Base-by-base conservation (phyloP, 345 rosid species). In the Hirschfeldia incana region DNA sequence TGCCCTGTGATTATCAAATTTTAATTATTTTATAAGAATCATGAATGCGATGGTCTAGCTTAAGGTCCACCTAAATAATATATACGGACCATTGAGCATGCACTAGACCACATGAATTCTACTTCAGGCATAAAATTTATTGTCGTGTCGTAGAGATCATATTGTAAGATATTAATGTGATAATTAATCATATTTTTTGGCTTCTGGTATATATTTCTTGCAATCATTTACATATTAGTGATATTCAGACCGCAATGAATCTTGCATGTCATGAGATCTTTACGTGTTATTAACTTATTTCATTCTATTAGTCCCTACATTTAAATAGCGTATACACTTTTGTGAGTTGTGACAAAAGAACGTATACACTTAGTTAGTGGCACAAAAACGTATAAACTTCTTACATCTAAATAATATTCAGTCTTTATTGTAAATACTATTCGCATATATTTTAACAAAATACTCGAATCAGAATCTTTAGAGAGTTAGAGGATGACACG, bases 201-300 rank as follows among this genome's bases (percentile, higher is more conserved):
- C 5, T 67, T 57, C 12, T 17, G 49, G 10, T 44, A 53, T 34
- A 60, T 74, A 29, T 61, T 74, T 32, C 16, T 29, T 33, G 55
- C 77, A 74, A 51, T 65, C 70, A 64, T 74, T 74, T 42, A 76
- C 36, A 71, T 39, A 30, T 30, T 57, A 4, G 32, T 65, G 12
- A 72, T 72, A 66, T 67, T 9, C 55, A 32, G 32, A 4, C 62
- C 15, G 55, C 75, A 78, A 78, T 78, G 78, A 67, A 67, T 73
- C 12, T 73, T 73, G 82, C 82, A 78, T 78, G 82, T 67, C 63
- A 78, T 34, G 60, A 73, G 69, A 59, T 72, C 39, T 73, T 67
- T 66, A 59, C 82, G 82, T 78, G 69, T 78, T 67, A 65, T 39
- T 42, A 73, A 44, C 55, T 39, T 72, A 67, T 58, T 72, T 26